phyloP scores from a whole-genome alignment of 2,329 filamentous ascomycete species.

The Zelopaecilomyces penicillatus region DNA sequence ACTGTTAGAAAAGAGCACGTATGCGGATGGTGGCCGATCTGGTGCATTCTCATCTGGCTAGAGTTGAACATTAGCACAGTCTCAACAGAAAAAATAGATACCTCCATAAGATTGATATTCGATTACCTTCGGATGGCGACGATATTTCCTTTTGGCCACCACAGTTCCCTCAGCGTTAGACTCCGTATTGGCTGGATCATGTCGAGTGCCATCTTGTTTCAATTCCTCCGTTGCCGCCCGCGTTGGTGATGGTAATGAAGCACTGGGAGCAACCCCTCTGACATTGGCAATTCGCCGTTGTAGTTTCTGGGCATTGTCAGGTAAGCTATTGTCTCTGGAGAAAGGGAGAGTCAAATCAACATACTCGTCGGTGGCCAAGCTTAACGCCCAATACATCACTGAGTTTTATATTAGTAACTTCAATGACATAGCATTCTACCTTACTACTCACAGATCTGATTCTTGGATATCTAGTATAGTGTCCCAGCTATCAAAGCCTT shows the following conservation, averaged over 20 bases:
- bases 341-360: conserved; percentile 16
- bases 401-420: conserved; percentile 15
- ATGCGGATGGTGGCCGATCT: conserved; percentile 71
- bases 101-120: neutral
- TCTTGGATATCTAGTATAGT: conserved; percentile 78
- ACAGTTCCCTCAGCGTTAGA: conserved; percentile 33
- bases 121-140: conserved; percentile 64
- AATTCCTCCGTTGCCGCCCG: conserved; percentile 45
- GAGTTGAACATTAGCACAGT: neutral
- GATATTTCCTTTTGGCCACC: conserved; percentile 63
- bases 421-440: neutral
- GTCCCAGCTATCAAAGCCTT: conserved; percentile 81
- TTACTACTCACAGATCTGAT: conserved; percentile 60
- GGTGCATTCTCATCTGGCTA: conserved; percentile 72
- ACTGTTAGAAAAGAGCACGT: conserved; percentile 82
- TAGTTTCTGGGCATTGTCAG: conserved; percentile 51
- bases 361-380: conserved; percentile 70
- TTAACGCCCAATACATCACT: conserved; percentile 70
- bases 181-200: conserved; percentile 41
- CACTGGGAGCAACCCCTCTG: conserved; percentile 51
- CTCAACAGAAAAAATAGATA: neutral
- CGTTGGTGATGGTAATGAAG: conserved; percentile 40
- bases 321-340: no score
- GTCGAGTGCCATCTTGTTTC: conserved; percentile 44
- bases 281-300: conserved; percentile 73